Evolutionary conservation across 768 basidiomycete species (phyloP), one percentile per base, ranked within the genome.

Genomic region (Tremella mesenterica): DNA sequence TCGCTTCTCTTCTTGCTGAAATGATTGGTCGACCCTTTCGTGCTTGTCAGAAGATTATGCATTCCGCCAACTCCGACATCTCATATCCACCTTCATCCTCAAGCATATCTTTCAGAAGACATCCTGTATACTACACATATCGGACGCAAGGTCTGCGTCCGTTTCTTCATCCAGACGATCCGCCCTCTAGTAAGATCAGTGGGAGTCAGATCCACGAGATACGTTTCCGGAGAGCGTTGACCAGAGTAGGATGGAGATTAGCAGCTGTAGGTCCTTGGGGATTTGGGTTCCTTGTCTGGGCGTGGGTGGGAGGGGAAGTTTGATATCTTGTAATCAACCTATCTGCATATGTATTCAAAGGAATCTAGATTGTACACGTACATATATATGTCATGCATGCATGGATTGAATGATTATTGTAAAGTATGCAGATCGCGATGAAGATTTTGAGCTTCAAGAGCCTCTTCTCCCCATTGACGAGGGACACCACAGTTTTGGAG

Each of bases 191-290:
- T 38, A 25, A 44, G 29, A 31, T 45, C 10, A 44, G 38, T 4
- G 26, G 45, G 4, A 7, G 31, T 28, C 48, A 50, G 26, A 31
- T 44, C 27, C 44, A 50, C 3, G 44, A 38, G 33, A 48, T 49
- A 13, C 46, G 50, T 21, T 48, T 51, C 16, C 18, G 45, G 18
- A 30, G 56, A 25, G 48, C 52, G 23, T n/a, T 66, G 48, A 60
- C 54, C 39, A 54, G 69, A 39, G 56, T 67, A 18, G 68, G 63
- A 2, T 68, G 65, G 62, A 57, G 70, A 28, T 29, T 72, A 28
- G 65, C 66, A 9, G 69, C 65, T 13, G 70, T 72, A 6, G 70
- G 65, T 14, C 70, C 70, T 10, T 72, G 70, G 70, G 68, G 68
- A 21, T 57, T 68, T 25, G 68, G 66, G 7, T 72, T 72, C 38